phyloP scores from a whole-genome alignment of 495 filamentous ascomycete genomes.

The Aspergillus cristatus region DNA sequence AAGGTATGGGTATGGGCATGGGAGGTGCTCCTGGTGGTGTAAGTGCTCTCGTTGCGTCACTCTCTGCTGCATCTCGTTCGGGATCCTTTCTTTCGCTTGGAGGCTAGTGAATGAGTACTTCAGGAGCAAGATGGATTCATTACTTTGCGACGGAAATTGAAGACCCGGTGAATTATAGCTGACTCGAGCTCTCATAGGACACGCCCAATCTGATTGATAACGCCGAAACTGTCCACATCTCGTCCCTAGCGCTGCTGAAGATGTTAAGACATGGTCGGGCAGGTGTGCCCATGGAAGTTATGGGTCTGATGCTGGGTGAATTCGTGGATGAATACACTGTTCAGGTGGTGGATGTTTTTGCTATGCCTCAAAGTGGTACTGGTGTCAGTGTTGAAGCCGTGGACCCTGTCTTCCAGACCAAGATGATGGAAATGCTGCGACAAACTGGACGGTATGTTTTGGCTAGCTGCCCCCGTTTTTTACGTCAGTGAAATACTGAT shows the following conservation, averaged over 20 bases:
- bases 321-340: constrained; percentile 99
- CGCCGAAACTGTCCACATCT: constrained; percentile 99
- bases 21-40: constrained; percentile 67
- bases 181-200: constrained; percentile 45
- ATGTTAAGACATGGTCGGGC: constrained; percentile 97
- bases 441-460: constrained; percentile 82
- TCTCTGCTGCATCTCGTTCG: background rate
- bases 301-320: constrained; percentile 97
- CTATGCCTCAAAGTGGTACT: constrained; percentile 98
- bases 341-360: constrained; percentile 94
- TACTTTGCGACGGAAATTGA: too few species aligned
- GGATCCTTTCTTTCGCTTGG: background rate
- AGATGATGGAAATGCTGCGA: constrained; percentile 99
- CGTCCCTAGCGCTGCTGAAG: constrained; percentile 91
- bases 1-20: constrained; percentile 60
- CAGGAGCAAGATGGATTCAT: too few species aligned
- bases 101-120: background rate
- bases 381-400: constrained; percentile 98
- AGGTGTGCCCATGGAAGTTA: constrained; percentile 99
- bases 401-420: constrained; percentile 95
- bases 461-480: background rate
- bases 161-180: too few species aligned
- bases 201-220: constrained; percentile 88
- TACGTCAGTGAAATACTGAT: background rate
- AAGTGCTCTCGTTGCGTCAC: constrained; percentile 29